These are phyloP conservation scores for Arabis hirsuta DNA, from an alignment of 345 rosid species.

Conservation along the genomic window DNA sequence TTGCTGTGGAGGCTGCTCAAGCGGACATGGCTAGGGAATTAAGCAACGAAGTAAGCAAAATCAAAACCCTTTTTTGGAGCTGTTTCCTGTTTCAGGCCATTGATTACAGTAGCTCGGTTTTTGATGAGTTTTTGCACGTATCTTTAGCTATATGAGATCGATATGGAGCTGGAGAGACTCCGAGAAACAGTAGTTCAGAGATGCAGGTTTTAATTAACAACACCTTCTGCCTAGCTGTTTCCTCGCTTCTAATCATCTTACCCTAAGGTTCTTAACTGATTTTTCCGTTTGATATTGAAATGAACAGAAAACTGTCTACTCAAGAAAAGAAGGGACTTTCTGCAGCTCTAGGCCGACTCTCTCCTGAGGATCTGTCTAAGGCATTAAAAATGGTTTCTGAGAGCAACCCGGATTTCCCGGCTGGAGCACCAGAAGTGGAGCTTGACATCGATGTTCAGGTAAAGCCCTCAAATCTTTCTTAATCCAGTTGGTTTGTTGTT, in stretches of 20 bases:
- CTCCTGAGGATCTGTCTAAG: slow-evolving; percentile 64
- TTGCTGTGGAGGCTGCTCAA: slow-evolving; percentile 62
- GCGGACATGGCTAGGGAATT: slow-evolving; percentile 61
- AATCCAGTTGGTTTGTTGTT: neutral
- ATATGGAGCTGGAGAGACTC: slow-evolving; percentile 62
- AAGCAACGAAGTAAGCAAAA: slow-evolving; percentile 62
- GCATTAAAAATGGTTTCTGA: slow-evolving; percentile 79
- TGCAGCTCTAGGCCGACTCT: slow-evolving; percentile 57
- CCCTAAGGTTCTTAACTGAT: slow-evolving; percentile 3
- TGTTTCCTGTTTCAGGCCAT: slow-evolving; percentile 19
- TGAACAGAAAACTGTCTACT: slow-evolving; percentile 61
- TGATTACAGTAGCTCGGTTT: neutral
- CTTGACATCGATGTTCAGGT: slow-evolving; percentile 84
- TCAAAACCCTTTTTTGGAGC: neutral
- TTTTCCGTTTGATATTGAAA: slow-evolving; percentile 9
- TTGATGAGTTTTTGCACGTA: slow-evolving; percentile 17
- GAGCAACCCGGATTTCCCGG: slow-evolving; percentile 63
- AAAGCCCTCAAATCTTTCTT: slow-evolving; percentile 3
- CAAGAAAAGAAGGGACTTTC: slow-evolving; percentile 73
- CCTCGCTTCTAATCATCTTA: slow-evolving; percentile 4
- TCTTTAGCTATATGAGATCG: slow-evolving; percentile 66
- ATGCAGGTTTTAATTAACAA: slow-evolving; percentile 57
- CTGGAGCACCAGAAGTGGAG: slow-evolving; percentile 67
- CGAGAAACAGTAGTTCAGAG: slow-evolving; percentile 62
- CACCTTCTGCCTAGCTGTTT: neutral